These are phyloP conservation scores for Fusarium chaquense DNA, from an alignment of 2,329 filamentous ascomycete genomes.

Conservation along the genomic window DNA sequence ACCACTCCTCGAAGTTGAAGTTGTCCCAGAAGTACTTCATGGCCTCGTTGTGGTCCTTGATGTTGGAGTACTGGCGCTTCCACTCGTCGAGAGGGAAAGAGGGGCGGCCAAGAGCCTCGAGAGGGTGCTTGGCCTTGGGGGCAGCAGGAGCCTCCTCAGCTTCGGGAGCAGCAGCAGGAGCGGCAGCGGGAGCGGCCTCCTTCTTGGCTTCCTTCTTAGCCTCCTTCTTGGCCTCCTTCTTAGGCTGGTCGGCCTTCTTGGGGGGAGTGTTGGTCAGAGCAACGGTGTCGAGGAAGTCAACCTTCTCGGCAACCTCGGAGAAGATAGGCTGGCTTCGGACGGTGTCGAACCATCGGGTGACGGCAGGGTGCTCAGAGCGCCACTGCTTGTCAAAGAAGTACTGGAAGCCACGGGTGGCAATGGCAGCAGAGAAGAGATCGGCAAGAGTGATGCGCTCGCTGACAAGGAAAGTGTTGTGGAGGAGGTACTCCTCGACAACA, in stretches of 20 bases:
- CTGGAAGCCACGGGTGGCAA: conserved; percentile 90
- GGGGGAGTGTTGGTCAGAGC: conserved; percentile 75
- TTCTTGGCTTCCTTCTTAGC: conserved; percentile 72
- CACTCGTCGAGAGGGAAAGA: conserved; percentile 92
- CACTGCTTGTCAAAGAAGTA: conserved; percentile 94
- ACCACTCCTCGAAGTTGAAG: conserved; percentile 94
- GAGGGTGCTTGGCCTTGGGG: conserved; percentile 95
- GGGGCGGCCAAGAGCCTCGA: conserved; percentile 84
- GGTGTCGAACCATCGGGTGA: conserved; percentile 94
- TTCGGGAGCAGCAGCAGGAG: conserved; percentile 51
- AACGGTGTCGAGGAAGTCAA: conserved; percentile 84
- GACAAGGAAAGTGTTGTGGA: conserved; percentile 95
- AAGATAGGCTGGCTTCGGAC: conserved; percentile 93
- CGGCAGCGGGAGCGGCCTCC: conserved; percentile 52
- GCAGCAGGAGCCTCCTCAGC: conserved; percentile 63
- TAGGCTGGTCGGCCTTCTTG: conserved; percentile 82
- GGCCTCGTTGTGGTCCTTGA: conserved; percentile 80
- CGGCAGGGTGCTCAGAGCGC: conserved; percentile 84
- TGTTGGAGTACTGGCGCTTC: conserved; percentile 99
- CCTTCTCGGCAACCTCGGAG: conserved; percentile 80
- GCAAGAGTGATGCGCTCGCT: conserved; percentile 97
- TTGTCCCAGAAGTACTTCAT: conserved; percentile 99
- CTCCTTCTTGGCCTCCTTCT: conserved; percentile 71
- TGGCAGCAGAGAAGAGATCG: conserved; percentile 85
- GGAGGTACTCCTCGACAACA: conserved; percentile 87